These are phyloP conservation scores for Diplosphaera chodatii DNA, from an alignment of 139 green algal species.

Conservation along the genomic window DNA sequence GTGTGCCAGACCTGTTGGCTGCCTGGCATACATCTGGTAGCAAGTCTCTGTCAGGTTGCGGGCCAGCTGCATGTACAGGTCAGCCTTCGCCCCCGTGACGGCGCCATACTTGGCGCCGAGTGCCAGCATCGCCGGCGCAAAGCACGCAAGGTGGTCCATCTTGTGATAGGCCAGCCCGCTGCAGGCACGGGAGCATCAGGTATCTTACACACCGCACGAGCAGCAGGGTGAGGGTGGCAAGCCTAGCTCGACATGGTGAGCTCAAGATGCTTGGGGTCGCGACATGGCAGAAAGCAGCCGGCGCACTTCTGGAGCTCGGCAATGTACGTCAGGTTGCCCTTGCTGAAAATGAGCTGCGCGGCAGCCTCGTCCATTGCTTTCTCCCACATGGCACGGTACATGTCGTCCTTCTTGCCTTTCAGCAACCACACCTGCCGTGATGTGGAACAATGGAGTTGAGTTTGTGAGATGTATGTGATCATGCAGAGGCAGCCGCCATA, in stretches of 20 bases:
- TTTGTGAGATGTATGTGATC: too few relatives aligned
- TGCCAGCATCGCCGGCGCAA: constrained; percentile 58
- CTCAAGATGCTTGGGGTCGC: too few relatives aligned
- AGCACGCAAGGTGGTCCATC: constrained; percentile 74
- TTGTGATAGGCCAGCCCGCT: constrained; percentile 20
- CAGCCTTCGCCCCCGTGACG: constrained; percentile 26
- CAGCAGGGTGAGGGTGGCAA: too few relatives aligned
- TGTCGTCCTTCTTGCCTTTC: constrained; percentile 25
- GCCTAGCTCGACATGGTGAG: too few relatives aligned
- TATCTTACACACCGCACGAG: too few relatives aligned
- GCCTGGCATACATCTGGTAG: constrained; percentile 46
- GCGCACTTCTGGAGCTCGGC: constrained; percentile 38
- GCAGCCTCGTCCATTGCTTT: constrained; percentile 56
- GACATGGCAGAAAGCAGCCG: too few relatives aligned
- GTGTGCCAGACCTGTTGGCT: constrained; percentile 29
- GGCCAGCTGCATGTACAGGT: constrained; percentile 43
- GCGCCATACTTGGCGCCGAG: constrained; percentile 39
- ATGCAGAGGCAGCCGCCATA: too few relatives aligned
- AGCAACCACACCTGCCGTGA: constrained; percentile 35
- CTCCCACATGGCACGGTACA: constrained; percentile 48
- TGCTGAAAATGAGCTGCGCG: constrained; percentile 27
- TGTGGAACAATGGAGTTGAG: too few relatives aligned
- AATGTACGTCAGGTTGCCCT: constrained; percentile 34
- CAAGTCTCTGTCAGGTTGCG: constrained; percentile 41
- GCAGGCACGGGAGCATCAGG: background rate